Base-by-base conservation (phyloP, 169 alveolate species). In the Plasmodium knowlesi region DNA sequence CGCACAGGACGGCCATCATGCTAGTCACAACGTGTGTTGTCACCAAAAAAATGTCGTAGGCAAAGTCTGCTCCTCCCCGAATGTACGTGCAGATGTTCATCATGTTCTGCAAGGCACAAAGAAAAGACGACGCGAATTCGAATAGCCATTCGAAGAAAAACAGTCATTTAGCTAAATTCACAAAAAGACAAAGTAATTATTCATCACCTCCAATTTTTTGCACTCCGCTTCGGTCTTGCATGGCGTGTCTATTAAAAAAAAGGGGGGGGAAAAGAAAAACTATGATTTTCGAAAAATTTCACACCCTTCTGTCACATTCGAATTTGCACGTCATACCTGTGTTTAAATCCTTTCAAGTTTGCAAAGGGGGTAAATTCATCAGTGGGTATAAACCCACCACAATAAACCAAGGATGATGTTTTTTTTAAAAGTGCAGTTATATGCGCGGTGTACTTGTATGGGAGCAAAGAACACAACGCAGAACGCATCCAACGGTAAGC, bases 1-100 rank as follows among this genome's bases (percentile, higher is more conserved):
- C 98, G 86, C 98, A 97, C 50, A 97, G 82, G 19, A 97, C 97
- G 22, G 98, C 97, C 96, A 97, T 94, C 96, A 97, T 95, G 32
- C 89, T 90, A 70, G 97, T 97, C 79, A 97, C 90, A 30, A 97
- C 98, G 93, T 97, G 98, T 32, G 97, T 96, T 93, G 96, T 82
- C n/a, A 96, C 95, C 80, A 95, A 92, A 81, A 95, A 96, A 54
- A 95, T 96, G 54, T 95, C 97, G 92, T 96, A 96, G 16, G 97
- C 97, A 71, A 92, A 85, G 78, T 96, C 95, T 9, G 96, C 89
- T n/a, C 97, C 98, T 19, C 96, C 95, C 9, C 97, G 81, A 16
- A 95, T 83, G 70, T 88, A 96, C 19, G 96, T 88, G 72, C 98
- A 96, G 43, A 96, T 90, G 86, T 96, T 95, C 88, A 96, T 86